These are phyloP conservation scores for Colletotrichum camelliae DNA, from an alignment of 2,329 filamentous ascomycete genomes.

Conservation along the genomic window DNA sequence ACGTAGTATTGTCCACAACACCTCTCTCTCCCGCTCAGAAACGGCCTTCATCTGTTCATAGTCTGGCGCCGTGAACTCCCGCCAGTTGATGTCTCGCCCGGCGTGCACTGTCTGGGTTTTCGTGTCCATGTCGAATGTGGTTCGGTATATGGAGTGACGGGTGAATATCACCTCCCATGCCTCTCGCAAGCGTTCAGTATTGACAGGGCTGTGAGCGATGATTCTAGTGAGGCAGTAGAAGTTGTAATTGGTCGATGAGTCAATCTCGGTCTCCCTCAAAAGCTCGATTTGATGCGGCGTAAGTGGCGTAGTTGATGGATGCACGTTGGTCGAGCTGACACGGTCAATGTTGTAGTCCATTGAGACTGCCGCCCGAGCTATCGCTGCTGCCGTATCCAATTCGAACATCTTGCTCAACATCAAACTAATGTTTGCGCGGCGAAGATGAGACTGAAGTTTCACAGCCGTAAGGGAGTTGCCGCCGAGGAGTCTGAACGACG, in stretches of 20 bases:
- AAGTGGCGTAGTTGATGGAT: not conserved
- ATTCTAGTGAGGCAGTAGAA: not conserved
- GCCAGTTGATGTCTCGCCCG: not conserved
- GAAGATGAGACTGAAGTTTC: no score
- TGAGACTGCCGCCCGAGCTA: not conserved
- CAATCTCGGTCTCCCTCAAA: not conserved
- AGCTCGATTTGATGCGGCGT: not conserved
- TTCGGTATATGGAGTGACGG: not conserved
- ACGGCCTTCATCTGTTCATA: not conserved
- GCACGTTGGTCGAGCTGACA: not conserved
- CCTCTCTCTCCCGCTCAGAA: not conserved
- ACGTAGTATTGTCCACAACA: not conserved
- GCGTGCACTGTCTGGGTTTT: not conserved
- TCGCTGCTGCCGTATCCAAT: not conserved
- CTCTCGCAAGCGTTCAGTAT: not conserved
- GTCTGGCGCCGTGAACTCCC: not conserved
- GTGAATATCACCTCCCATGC: not conserved
- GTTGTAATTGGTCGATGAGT: not conserved
- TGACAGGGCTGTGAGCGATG: not conserved
- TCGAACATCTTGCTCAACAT: not conserved
- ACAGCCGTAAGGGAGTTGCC: no score
- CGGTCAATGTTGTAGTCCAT: not conserved
- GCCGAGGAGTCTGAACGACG: no score
- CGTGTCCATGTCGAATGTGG: not conserved
- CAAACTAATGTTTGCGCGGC: not conserved